These are phyloP conservation scores for Adansonia madagascariensis DNA, from an alignment of 441 rosid genomes.

Conservation along the genomic window DNA sequence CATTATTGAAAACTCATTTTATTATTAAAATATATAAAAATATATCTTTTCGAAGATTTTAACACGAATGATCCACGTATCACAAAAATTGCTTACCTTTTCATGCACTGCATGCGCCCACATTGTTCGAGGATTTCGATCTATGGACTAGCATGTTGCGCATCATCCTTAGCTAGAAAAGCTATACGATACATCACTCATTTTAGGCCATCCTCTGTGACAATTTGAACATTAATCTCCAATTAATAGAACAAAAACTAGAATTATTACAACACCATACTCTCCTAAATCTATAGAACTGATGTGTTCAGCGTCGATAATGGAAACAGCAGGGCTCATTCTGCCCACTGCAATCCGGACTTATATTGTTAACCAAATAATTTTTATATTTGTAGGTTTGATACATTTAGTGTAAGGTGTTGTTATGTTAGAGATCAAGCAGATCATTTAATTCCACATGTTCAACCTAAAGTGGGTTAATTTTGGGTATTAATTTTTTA, in stretches of 20 bases:
- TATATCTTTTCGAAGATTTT: background rate
- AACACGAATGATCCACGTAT: background rate
- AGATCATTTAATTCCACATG: no score
- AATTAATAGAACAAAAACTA: slow-evolving; percentile 39
- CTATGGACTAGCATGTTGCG: slow-evolving; percentile 37
- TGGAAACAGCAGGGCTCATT: slow-evolving; percentile 35
- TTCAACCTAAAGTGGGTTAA: no score
- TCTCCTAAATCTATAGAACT: slow-evolving; percentile 32
- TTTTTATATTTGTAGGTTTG: no score
- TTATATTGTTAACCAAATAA: background rate
- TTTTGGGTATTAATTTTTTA: no score
- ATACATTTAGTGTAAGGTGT: no score
- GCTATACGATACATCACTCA: slow-evolving; percentile 48
- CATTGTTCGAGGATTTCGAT: slow-evolving; percentile 54
- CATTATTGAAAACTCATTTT: no score
- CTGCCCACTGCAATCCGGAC: slow-evolving; percentile 33
- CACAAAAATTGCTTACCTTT: slow-evolving; percentile 37
- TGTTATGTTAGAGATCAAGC: no score
- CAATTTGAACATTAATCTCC: slow-evolving; percentile 43
- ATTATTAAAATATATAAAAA: no score
- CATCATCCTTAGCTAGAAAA: slow-evolving; percentile 47
- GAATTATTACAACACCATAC: slow-evolving; percentile 49
- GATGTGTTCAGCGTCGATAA: slow-evolving; percentile 43
- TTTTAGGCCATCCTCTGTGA: slow-evolving; percentile 55
- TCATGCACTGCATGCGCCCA: slow-evolving; percentile 51